phyloP scores from a whole-genome alignment of 202 grass and related monocot species.

The Panicum hallii region DNA sequence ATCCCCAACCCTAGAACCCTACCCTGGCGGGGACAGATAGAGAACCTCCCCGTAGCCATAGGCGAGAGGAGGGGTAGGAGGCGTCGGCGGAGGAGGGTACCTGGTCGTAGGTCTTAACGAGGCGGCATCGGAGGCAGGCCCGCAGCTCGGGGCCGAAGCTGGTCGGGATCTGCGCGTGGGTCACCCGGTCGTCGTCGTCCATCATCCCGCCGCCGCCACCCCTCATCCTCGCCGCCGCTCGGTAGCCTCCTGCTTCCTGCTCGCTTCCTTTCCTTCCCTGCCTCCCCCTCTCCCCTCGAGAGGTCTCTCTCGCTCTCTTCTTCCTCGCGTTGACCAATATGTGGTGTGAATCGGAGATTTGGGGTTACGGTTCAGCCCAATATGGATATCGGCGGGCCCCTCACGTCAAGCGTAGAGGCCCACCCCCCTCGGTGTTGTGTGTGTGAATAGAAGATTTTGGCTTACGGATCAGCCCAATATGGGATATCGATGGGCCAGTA shows the following conservation, averaged over 20 bases:
- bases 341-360: no score
- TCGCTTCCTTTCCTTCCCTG: background rate
- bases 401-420: no score
- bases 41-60: background rate
- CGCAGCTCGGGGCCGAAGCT: conserved; percentile 99
- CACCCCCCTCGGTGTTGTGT: no score
- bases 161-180: conserved; percentile 92
- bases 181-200: conserved; percentile 50
- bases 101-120: conserved; percentile 99
- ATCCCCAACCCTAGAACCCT: background rate
- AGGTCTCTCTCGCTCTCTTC: no score
- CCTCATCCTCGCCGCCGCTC: conserved; percentile 50
- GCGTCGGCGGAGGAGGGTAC: conserved; percentile 30
- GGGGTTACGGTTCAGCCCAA: background rate
- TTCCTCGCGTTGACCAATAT: background rate
- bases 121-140: conserved; percentile 95
- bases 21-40: no score
- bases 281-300: background rate
- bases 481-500: no score
- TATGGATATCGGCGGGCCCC: background rate
- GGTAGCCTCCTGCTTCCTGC: background rate
- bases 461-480: no score
- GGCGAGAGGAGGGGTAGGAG: background rate
- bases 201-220: conserved; percentile 62
- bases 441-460: no score